Base-by-base conservation (phyloP, 2,329 filamentous ascomycete genomes). In the Thielaviopsis punctulata region DNA sequence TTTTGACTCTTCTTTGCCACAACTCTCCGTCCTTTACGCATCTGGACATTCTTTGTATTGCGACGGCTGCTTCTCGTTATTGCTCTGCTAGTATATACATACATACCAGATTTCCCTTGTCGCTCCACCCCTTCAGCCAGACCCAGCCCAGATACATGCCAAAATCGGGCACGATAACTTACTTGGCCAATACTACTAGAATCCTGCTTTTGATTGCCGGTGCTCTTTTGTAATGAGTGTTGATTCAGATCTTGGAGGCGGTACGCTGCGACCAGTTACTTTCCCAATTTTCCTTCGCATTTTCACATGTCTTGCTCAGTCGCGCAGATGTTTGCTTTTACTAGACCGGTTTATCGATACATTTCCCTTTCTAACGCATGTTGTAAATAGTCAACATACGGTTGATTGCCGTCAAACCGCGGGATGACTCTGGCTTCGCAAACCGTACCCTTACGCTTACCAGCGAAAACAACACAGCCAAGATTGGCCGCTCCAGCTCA, bases 401-500 rank as follows among this genome's bases (percentile, higher is more conserved):
- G 62, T 25, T 45, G 25, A 45, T 30, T 21, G 36, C 4, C 12
- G 4, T 24, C 15, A 41, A 19, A 2, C n/a, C 36, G 7, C 4
- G 9, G n/a, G n/a, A 41, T n/a, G 4, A 41, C 19, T 5, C 2
- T 19, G 7, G 30, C 45, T 45, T 23, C 18, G 41, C 30, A 47
- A 47, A 43, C 53, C 50, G 52, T 12, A 48, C 10, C 3, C 48
- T 56, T 15, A 48, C 27, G 1, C 52, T 56, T n/a, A 48, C 48
- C 10, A 19, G 25, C 9, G 43, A 52, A 18, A 52, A 43, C 13
- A 48, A 52, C 19, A 44, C 46, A 2, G 25, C 41, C 15, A 10
- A 49, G 13, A 49, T 56, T 24, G 55, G 55, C 12, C 46, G 55
- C 5, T 33, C 55, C 10, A 56, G 55, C 45, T 52, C 30, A 21